Conservation (phyloP, 1,284 basidiomycete genomes). For the Rhodotorula mucilaginosa region DNA sequence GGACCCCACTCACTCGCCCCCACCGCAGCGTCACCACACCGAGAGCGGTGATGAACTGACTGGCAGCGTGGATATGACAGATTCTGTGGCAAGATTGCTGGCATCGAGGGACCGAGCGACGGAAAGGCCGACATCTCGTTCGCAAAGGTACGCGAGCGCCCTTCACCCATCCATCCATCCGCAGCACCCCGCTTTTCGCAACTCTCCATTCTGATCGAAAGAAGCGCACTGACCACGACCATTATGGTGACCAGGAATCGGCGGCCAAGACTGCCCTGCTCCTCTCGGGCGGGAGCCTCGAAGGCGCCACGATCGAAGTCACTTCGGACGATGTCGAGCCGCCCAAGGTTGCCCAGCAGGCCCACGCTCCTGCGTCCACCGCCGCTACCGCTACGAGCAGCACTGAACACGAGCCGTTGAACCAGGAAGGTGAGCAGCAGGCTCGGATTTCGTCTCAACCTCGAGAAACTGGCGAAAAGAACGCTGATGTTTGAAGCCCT, state of each 20-base stretch:
- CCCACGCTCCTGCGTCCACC: conserved; percentile 45
- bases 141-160: conserved; percentile 10
- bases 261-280: conserved; percentile 71
- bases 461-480: too few relatives aligned
- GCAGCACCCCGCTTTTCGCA: not conserved
- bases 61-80: conserved; percentile 1
- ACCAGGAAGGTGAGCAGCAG: conserved; percentile 58
- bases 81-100: conserved; percentile 56
- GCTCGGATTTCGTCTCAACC: not conserved
- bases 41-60: too few relatives aligned
- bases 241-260: conserved; percentile 53
- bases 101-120: conserved; percentile 50
- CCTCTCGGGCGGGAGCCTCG: conserved; percentile 68
- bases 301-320: conserved; percentile 61
- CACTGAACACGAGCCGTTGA: conserved; percentile 52
- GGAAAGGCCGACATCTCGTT: conserved; percentile 62
- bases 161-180: too few relatives aligned
- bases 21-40: not conserved
- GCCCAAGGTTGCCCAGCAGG: conserved; percentile 54
- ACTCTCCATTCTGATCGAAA: too few relatives aligned
- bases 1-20: not conserved
- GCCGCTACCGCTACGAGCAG: conserved; percentile 39
- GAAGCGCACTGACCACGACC: too few relatives aligned
- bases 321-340: conserved; percentile 62
- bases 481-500: too few relatives aligned